phyloP scores from a whole-genome alignment of 1,284 basidiomycete genomes.

The Caloboletus inedulis region DNA sequence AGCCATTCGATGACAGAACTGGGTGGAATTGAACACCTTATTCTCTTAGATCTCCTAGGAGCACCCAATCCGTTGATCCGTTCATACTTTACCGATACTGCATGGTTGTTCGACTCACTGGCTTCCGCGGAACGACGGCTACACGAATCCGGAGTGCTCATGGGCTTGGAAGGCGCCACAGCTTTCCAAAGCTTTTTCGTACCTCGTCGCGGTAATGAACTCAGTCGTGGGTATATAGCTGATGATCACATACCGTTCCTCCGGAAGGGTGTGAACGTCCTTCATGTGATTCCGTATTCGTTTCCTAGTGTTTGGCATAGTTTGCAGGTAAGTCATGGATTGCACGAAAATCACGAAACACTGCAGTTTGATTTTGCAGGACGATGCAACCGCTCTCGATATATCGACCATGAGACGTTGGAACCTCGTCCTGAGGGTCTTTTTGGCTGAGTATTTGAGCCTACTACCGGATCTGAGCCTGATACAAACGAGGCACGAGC shows the following conservation, averaged over 20 bases:
- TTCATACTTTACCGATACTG: constrained; percentile 84
- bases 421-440: constrained; percentile 86
- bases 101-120: constrained; percentile 85
- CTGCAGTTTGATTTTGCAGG: constrained; percentile 45
- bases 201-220: constrained; percentile 40
- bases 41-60: constrained; percentile 88
- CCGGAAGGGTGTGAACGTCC: constrained; percentile 76
- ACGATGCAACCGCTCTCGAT: constrained; percentile 86
- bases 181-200: constrained; percentile 63
- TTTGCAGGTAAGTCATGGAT: constrained; percentile 49
- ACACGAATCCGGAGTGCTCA: constrained; percentile 56
- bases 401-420: constrained; percentile 85
- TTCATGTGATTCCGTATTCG: constrained; percentile 89
- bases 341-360: background rate
- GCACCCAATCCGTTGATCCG: constrained; percentile 67
- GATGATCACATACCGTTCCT: constrained; percentile 97
- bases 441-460: constrained; percentile 88
- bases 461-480: constrained; percentile 46
- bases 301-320: constrained; percentile 95
- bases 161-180: constrained; percentile 33
- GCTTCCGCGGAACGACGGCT: constrained; percentile 65
- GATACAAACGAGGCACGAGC: constrained; percentile 6
- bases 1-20: constrained; percentile 57
- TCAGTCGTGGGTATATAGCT: constrained; percentile 65
- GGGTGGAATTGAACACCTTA: constrained; percentile 82